Evolutionary conservation across 225 moss, liverwort and hornwort species (phyloP), one percentile per base, ranked within the genome.

Genomic region (Polytrichum formosum): DNA sequence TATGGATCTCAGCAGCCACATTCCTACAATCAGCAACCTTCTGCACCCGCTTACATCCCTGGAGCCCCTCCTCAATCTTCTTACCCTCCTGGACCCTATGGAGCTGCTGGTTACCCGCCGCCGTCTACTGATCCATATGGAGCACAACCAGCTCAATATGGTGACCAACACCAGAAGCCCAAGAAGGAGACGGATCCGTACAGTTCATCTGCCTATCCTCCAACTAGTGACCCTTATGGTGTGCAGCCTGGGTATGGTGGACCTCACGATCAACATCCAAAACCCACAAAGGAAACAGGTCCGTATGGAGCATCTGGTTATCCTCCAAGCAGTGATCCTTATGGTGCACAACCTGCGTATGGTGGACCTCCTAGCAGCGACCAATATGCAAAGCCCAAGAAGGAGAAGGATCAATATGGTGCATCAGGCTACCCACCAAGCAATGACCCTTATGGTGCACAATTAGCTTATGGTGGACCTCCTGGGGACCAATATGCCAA

Each of bases 71-170:
- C 35, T 46, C 61, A 71, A 26, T 59, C 69, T 28, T 59, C 69
- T 6, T 71, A 71, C 31, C 37, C 64, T 65, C 23, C 72, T 9
- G 80, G 73, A 63, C 86, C 62, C 53, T 80, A 78, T 6, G 55
- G 74, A 2, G 68, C 78, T 46, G 46, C 46, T 46, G 46, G 4
- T 46, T 46, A 46, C 46, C 46, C 16, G 4, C 46, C 46, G 13
- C 46, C 46, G 81, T 7, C 71, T 76, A 62, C 64, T 29, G 83
- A 87, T 66, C 74, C 80, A 26, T 87, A 87, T 67, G 87, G 87
- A 10, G 72, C 79, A 4, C 77, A 0, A 65, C 16, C 70, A 19
- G 62, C 73, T 30, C 64, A 46, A 53, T 54, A 27, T 61, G n/a
- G 6, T 70, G 27, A 70, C 28, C 79, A 25, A 33, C 25, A n/a